phyloP scores from a whole-genome alignment of 257 asterid species.

The Plantago major region DNA sequence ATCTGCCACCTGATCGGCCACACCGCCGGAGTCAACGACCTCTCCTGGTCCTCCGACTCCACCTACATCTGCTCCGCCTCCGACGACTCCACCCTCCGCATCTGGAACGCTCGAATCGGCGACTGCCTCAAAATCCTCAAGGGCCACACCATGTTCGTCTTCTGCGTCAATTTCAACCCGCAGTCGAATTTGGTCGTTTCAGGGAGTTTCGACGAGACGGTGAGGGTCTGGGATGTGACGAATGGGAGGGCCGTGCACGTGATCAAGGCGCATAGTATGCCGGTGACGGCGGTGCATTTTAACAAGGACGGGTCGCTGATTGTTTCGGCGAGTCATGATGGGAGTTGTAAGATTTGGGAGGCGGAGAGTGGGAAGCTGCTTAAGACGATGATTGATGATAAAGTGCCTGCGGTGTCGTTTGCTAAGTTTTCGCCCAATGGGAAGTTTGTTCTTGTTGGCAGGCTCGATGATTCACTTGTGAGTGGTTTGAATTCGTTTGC shows the following conservation, averaged over 20 bases:
- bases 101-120: slow-evolving; percentile 73
- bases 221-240: slow-evolving; percentile 85
- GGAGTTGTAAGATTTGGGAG: slow-evolving; percentile 93
- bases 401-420: slow-evolving; percentile 60
- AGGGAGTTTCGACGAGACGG: slow-evolving; percentile 78
- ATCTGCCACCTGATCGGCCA: slow-evolving; percentile 65
- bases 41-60: slow-evolving; percentile 90
- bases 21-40: slow-evolving; percentile 76
- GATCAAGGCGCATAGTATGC: slow-evolving; percentile 68
- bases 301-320: slow-evolving; percentile 78
- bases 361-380: slow-evolving; percentile 49
- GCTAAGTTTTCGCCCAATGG: slow-evolving; percentile 93
- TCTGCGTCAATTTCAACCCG: slow-evolving; percentile 76
- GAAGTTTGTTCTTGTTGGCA: slow-evolving; percentile 73
- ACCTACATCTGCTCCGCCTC: slow-evolving; percentile 92
- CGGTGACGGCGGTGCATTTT: slow-evolving; percentile 76
- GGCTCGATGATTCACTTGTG: slow-evolving; percentile 81
- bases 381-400: slow-evolving; percentile 71
- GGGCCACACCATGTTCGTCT: slow-evolving; percentile 67
- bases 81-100: slow-evolving; percentile 88
- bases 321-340: slow-evolving; percentile 85
- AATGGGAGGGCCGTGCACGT: slow-evolving; percentile 64
- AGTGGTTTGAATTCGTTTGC: slow-evolving; percentile 24
- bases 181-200: slow-evolving; percentile 75
- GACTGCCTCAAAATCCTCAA: slow-evolving; percentile 77